Evolutionary conservation across 1,284 basidiomycete genomes (phyloP), one percentile per base, ranked within the genome.

Genomic region (Takashimella koratensis): DNA sequence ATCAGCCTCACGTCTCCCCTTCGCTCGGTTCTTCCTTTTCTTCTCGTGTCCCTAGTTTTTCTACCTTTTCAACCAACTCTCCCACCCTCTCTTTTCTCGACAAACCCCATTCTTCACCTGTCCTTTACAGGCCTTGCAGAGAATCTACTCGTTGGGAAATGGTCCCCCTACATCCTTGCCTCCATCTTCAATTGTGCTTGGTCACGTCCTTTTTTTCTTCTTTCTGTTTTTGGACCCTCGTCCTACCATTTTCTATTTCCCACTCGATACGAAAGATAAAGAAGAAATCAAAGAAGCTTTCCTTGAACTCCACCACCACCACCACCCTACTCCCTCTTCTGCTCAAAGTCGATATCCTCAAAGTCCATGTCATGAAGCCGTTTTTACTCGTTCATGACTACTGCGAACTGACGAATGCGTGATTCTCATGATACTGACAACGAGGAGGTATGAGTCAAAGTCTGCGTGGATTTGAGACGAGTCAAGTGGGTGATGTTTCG

Each of bases 41-140:
- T 23, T 36, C 52, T 53, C 45, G 16, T 45, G 22, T 41, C 4
- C 22, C 30, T 27, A 20, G 47, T 56, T 36, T 45, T 24, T 49
- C 48, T 49, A n/a, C n/a, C n/a, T n/a, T n/a, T n/a, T n/a, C n/a
- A n/a, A n/a, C n/a, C n/a, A n/a, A n/a, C 44, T 51, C 47, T 50
- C 51, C 52, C 56, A 52, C 49, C 58, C 47, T 63, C 54, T 60
- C 52, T 58, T 54, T 52, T 36, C 27, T 30, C n/a, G 23, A 16
- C 52, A 50, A 40, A 55, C 54, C 55, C 49, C 52, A 54, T 53
- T 50, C 53, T 54, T 54, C 52, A 46, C 47, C 41, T 49, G 47
- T 53, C 51, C 51, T 52, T 58, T 45, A 44, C 53, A 41, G 45
- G 50, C 40, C 45, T 52, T 45, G 45, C 43, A 36, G 30, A 36